Percentiles rank a stretch among this genome's conserved stretches.
Conservation (phyloP, 352 stramenopile species). For the Elongisporangium undulatum region DNA sequence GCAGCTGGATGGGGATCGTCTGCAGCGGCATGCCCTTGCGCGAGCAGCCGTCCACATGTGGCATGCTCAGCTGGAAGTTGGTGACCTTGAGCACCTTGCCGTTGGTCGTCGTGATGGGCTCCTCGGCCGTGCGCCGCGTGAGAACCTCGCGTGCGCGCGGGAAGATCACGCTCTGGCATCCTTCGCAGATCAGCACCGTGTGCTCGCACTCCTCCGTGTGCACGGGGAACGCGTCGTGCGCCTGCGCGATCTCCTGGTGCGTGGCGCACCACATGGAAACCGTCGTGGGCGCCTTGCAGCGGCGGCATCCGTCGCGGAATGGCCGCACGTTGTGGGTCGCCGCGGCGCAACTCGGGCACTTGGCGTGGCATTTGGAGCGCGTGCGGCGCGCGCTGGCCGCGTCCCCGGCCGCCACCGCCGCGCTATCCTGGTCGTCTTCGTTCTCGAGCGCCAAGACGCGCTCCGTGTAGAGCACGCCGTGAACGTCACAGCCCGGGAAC, state of each 20-base stretch:
- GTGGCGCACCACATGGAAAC: slow-evolving; percentile 76
- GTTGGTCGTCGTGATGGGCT: slow-evolving; percentile 44
- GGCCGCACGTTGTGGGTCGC: slow-evolving; percentile 81
- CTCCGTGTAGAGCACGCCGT: slow-evolving; percentile 80
- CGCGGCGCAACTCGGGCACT: slow-evolving; percentile 77
- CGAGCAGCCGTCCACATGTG: slow-evolving; percentile 78
- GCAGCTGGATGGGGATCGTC: slow-evolving; percentile 57
- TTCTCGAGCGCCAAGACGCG: slow-evolving; percentile 16
- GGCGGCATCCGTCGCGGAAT: slow-evolving; percentile 79
- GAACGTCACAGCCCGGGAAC: slow-evolving; percentile 84
- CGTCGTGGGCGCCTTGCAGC: slow-evolving; percentile 67
- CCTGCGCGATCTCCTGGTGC: slow-evolving; percentile 55
- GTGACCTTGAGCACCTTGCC: slow-evolving; percentile 69
- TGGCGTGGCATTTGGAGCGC: slow-evolving; percentile 37
- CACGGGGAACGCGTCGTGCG: slow-evolving; percentile 58
- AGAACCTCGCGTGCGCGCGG: slow-evolving; percentile 62
- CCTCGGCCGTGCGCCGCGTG: slow-evolving; percentile 45
- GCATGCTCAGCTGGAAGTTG: slow-evolving; percentile 87
- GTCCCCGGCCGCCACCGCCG: not conserved
- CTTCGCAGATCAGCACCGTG: slow-evolving; percentile 65
- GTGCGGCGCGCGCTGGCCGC: slow-evolving; percentile 9
- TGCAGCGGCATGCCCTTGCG: slow-evolving; percentile 82
- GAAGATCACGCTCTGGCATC: slow-evolving; percentile 72
- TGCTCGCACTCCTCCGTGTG: slow-evolving; percentile 70
- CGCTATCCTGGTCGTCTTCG: slow-evolving; percentile 3